phyloP scores from a whole-genome alignment of 2,329 filamentous ascomycete species.

The Emergomyces pasteurianus region DNA sequence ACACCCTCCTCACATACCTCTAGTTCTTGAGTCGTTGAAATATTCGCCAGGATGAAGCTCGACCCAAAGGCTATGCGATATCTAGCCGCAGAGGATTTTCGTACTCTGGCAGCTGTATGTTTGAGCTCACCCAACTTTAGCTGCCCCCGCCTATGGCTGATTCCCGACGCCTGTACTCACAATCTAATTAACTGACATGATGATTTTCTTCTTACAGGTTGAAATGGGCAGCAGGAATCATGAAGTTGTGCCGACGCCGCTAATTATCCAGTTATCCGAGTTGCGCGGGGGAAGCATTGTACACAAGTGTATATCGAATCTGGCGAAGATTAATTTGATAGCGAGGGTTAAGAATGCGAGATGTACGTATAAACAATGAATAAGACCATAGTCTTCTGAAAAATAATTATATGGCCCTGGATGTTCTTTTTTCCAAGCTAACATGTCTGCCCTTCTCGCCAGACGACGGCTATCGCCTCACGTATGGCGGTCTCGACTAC shows the following conservation, averaged over 20 bases:
- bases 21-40: background rate
- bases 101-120: constrained; percentile 77
- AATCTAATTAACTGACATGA: background rate
- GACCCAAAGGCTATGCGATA: constrained; percentile 91
- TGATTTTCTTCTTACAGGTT: constrained; percentile 44
- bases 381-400: background rate
- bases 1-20: background rate
- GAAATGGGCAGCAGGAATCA: constrained; percentile 94
- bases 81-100: constrained; percentile 85
- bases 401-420: background rate
- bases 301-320: constrained; percentile 73
- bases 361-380: constrained; percentile 36
- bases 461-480: constrained; percentile 90
- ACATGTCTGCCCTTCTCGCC: background rate
- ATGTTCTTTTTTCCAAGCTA: background rate
- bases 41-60: constrained; percentile 63
- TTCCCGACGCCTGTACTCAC: no score
- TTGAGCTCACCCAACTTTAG: no score
- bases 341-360: constrained; percentile 88
- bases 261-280: constrained; percentile 75
- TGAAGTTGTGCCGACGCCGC: constrained; percentile 81
- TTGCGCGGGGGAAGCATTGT: constrained; percentile 69
- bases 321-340: constrained; percentile 87
- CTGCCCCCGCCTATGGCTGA: no score
- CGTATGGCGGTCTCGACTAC: constrained; percentile 94